These are phyloP conservation scores for Rhododendron ferrugineum DNA, from an alignment of 148 eudicot species.

Conservation along the genomic window DNA sequence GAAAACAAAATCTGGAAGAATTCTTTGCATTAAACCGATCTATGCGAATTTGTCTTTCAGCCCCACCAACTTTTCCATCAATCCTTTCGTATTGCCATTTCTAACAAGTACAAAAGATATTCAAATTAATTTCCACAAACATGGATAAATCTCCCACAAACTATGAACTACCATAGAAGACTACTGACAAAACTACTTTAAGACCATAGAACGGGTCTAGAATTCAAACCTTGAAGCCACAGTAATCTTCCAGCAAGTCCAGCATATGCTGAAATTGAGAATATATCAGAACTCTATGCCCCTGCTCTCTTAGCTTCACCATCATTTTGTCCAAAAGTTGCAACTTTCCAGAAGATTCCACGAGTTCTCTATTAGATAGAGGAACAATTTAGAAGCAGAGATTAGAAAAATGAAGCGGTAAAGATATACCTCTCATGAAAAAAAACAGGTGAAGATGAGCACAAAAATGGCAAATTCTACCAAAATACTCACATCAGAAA, in stretches of 20 bases:
- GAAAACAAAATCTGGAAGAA: constrained; percentile 88
- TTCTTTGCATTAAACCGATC: constrained; percentile 92
- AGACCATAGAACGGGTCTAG: not conserved
- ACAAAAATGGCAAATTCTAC: not conserved
- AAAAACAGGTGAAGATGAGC: not conserved
- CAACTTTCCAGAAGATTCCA: constrained; percentile 89
- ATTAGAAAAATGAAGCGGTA: not conserved
- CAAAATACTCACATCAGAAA: not conserved
- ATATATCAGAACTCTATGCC: constrained; percentile 93
- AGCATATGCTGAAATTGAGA: constrained; percentile 94
- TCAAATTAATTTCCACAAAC: not conserved
- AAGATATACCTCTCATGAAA: not conserved
- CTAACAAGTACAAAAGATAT: constrained; percentile 29
- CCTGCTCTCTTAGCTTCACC: constrained; percentile 94
- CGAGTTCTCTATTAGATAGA: constrained; percentile 55
- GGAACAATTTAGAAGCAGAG: constrained; percentile 3
- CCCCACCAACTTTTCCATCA: constrained; percentile 96
- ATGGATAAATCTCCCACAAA: not conserved
- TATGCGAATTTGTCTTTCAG: constrained; percentile 93
- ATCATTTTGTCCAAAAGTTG: constrained; percentile 91
- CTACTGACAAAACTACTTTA: not conserved
- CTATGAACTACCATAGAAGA: not conserved
- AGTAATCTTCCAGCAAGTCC: constrained; percentile 91
- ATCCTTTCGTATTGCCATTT: constrained; percentile 95
- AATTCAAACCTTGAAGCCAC: constrained; percentile 53